A percentile compares a stretch with the other conserved stretches of the same genome.
Conservation (phyloP, 2,329 filamentous ascomycete genomes). For the Aspergillaceae sp. region DNA sequence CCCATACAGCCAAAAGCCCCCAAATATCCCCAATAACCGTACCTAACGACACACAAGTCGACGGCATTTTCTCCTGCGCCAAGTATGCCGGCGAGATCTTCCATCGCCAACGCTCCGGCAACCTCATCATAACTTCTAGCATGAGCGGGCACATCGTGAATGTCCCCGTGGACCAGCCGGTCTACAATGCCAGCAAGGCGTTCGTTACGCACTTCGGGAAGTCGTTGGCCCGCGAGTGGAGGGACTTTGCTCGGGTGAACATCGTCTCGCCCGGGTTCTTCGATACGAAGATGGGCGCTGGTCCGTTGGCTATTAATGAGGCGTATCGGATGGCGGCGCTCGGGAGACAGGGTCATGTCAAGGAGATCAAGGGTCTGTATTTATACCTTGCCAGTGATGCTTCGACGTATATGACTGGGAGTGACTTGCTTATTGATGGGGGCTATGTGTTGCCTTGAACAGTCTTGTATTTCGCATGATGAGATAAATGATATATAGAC, state of each 20-base stretch:
- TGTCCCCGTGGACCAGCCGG: constrained; percentile 46
- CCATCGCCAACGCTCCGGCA: constrained; percentile 31
- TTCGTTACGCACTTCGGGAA: constrained; percentile 50
- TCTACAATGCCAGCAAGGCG: constrained; percentile 51
- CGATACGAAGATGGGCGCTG: constrained; percentile 48
- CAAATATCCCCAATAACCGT: not conserved
- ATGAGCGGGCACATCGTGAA: constrained; percentile 47
- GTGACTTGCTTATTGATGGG: constrained; percentile 42
- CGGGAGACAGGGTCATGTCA: constrained; percentile 29
- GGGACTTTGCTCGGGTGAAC: constrained; percentile 51
- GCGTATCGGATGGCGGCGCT: constrained; percentile 40
- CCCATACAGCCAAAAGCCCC: not conserved
- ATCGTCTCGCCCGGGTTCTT: constrained; percentile 49
- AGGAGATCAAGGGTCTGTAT: constrained; percentile 33
- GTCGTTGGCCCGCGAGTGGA: constrained; percentile 49
- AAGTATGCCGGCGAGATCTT: constrained; percentile 40
- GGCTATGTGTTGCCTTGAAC: constrained; percentile 33
- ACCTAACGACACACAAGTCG: constrained; percentile 24
- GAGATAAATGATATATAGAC: too few species aligned
- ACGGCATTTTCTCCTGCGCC: constrained; percentile 40
- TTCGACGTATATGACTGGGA: constrained; percentile 41
- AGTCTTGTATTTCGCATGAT: not conserved
- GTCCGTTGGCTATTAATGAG: constrained; percentile 38
- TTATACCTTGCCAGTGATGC: constrained; percentile 41
- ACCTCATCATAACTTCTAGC: constrained; percentile 45